phyloP scores from a whole-genome alignment of 768 basidiomycete genomes.

The Artomyces pyxidatus region DNA sequence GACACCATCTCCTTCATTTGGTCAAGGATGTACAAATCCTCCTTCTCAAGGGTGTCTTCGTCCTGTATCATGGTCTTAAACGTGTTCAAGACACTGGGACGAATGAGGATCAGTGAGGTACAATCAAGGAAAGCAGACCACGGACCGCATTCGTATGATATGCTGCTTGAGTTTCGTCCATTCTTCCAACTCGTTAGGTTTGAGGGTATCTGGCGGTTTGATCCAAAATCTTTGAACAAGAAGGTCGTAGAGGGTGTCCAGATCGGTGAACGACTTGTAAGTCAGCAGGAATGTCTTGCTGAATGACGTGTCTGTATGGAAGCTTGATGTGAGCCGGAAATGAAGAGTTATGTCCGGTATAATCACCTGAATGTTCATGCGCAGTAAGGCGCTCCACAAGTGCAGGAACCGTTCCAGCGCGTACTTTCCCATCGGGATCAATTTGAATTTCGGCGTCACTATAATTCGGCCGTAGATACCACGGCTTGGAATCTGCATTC shows the following conservation, averaged over 20 bases:
- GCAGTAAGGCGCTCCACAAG: slow-evolving; percentile 86
- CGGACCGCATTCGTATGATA: slow-evolving; percentile 80
- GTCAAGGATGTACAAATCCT: slow-evolving; percentile 75
- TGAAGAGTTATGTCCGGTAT: not conserved
- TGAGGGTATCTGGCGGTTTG: slow-evolving; percentile 60
- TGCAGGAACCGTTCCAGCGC: slow-evolving; percentile 80
- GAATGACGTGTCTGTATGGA: slow-evolving; percentile 60
- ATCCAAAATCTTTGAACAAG: slow-evolving; percentile 78
- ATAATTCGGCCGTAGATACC: slow-evolving; percentile 83
- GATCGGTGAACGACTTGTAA: slow-evolving; percentile 87
- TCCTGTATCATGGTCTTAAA: slow-evolving; percentile 86
- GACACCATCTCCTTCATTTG: slow-evolving; percentile 76
- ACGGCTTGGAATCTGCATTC: slow-evolving; percentile 46
- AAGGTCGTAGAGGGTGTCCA: slow-evolving; percentile 75
- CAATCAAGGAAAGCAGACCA: too few relatives aligned
- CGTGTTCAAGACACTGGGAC: slow-evolving; percentile 74
- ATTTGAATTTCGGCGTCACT: slow-evolving; percentile 74
- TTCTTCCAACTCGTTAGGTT: slow-evolving; percentile 51
- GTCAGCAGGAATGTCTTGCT: slow-evolving; percentile 92
- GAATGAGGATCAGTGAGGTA: too few relatives aligned
- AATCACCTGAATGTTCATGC: slow-evolving; percentile 79
- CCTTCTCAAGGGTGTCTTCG: slow-evolving; percentile 76
- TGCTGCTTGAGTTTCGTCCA: slow-evolving; percentile 86
- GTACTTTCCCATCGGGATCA: slow-evolving; percentile 75
- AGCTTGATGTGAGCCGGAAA: not conserved